phyloP scores from a whole-genome alignment of 345 rosid genomes.

The Firmiana major region DNA sequence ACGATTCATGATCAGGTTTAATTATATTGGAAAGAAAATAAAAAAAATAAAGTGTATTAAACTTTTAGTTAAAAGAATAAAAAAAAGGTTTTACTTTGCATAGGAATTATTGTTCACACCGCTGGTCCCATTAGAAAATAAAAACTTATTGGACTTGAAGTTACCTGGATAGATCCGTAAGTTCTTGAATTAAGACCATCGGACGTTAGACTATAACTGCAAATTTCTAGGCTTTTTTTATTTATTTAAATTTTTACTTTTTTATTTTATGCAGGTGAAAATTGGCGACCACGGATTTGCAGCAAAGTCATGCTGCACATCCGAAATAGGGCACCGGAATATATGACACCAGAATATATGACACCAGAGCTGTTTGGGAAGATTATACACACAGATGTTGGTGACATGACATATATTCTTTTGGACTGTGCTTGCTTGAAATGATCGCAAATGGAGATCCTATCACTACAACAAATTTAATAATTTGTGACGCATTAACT shows the following conservation, averaged over 20 bases:
- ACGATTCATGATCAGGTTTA: too few relatives aligned
- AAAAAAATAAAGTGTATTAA: too few relatives aligned
- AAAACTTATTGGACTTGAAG: neutral
- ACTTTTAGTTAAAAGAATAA: too few relatives aligned
- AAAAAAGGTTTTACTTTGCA: too few relatives aligned
- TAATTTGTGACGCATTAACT: too few relatives aligned
- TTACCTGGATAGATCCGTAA: neutral
- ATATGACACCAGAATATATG: constrained; percentile 71
- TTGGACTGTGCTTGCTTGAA: constrained; percentile 68
- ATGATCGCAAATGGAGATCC: constrained; percentile 65
- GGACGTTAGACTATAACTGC: neutral
- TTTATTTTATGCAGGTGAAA: constrained; percentile 47
- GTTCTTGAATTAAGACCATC: neutral
- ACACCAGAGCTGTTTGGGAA: constrained; percentile 71
- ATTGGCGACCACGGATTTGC: constrained; percentile 78
- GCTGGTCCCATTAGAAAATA: too few relatives aligned
- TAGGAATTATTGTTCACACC: too few relatives aligned
- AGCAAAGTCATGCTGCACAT: constrained; percentile 61
- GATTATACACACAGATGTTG: constrained; percentile 68
- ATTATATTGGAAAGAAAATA: too few relatives aligned
- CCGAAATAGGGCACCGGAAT: constrained; percentile 64
- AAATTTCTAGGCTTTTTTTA: constrained; percentile 6
- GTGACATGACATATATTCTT: constrained; percentile 74
- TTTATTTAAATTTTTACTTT: too few relatives aligned
- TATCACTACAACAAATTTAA: too few relatives aligned